Conservation (phyloP, 2,329 filamentous ascomycete species). For the Pyrenophora tritici-repentis region DNA sequence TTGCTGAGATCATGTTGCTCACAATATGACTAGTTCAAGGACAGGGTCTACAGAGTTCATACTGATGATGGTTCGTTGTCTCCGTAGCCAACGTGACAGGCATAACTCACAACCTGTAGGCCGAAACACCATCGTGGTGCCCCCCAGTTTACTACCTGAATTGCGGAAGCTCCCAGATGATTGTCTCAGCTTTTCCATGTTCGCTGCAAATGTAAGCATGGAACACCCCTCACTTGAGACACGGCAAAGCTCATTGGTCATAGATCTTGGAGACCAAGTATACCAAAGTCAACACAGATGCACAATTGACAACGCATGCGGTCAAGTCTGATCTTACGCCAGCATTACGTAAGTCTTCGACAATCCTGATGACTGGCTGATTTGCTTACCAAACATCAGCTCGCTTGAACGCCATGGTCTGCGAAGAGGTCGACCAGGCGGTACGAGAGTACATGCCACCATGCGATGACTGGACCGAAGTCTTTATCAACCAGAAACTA, state of each 20-base stretch:
- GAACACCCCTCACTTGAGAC: background rate
- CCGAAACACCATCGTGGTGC: slow-evolving; percentile 34
- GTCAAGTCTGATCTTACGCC: slow-evolving; percentile 44
- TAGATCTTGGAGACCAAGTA: slow-evolving; percentile 41
- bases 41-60: slow-evolving; percentile 30
- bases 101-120: slow-evolving; percentile 21
- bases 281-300: slow-evolving; percentile 32
- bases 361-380: background rate
- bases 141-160: slow-evolving; percentile 37
- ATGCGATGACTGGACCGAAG: slow-evolving; percentile 41
- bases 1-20: background rate
- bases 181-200: slow-evolving; percentile 39
- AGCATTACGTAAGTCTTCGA: slow-evolving; percentile 33
- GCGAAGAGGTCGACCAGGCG: slow-evolving; percentile 36
- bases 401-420: slow-evolving; percentile 37
- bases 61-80: slow-evolving; percentile 22
- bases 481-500: slow-evolving; percentile 35
- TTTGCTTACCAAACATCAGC: slow-evolving; percentile 24
- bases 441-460: slow-evolving; percentile 33
- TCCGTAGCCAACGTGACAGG: background rate
- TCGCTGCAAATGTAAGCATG: slow-evolving; percentile 30
- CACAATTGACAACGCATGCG: slow-evolving; percentile 21
- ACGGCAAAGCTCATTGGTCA: slow-evolving; percentile 10
- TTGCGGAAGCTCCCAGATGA: slow-evolving; percentile 40
- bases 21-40: slow-evolving; percentile 34